phyloP scores from a whole-genome alignment of 495 filamentous ascomycete genomes.

The Podospora tetraspora region DNA sequence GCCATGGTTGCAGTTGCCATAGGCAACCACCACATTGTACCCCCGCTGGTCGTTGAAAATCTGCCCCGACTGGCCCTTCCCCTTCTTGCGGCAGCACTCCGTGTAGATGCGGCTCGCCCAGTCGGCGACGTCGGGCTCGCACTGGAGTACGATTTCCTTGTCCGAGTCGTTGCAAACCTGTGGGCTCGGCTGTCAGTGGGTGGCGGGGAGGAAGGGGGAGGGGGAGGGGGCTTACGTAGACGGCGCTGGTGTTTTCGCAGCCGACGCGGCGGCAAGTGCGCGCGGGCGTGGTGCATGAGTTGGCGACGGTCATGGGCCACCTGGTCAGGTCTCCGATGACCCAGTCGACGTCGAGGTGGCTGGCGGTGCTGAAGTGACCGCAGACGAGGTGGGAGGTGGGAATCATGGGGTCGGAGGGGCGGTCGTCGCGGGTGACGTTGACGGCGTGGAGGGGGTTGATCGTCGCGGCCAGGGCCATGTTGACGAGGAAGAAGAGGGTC shows the following conservation, averaged over 20 bases:
- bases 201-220: background rate
- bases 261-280: conserved; percentile 9
- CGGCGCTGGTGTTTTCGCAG: conserved; percentile 9
- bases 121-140: background rate
- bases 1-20: conserved; percentile 16
- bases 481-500: background rate
- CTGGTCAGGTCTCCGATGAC: background rate
- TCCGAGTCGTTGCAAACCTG: conserved; percentile 20
- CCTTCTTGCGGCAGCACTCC: conserved; percentile 5
- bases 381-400: conserved; percentile 1
- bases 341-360: background rate
- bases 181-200: background rate
- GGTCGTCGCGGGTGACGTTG: background rate
- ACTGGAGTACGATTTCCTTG: background rate
- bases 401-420: background rate
- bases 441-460: background rate
- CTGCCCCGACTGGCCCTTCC: conserved; percentile 4
- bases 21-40: conserved; percentile 8
- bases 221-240: conserved; percentile 1
- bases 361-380: conserved; percentile 14
- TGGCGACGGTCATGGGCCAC: background rate
- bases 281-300: conserved; percentile 10
- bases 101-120: background rate
- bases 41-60: background rate
- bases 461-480: background rate